Percentiles rank a stretch among this genome's conserved stretches.
Evolutionary conservation across 1,284 basidiomycete species (phyloP).

Genomic region (Golubevia sp.): DNA sequence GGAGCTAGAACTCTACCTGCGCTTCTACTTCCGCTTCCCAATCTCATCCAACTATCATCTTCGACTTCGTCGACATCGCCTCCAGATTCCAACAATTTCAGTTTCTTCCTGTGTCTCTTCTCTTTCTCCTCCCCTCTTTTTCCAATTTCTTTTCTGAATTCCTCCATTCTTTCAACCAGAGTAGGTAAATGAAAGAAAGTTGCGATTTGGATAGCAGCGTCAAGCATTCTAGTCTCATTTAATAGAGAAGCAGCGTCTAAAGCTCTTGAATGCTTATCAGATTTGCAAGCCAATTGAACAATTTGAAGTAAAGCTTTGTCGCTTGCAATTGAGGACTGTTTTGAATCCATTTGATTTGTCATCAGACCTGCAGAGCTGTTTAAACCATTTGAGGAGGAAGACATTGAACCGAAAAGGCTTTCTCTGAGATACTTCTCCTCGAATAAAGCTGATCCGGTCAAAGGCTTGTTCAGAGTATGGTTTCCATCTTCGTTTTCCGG

Average conservation of each 20-base stretch:
- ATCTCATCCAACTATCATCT: too few species aligned
- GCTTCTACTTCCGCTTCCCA: too few species aligned
- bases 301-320: conserved; percentile 57
- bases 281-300: conserved; percentile 54
- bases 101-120: too few species aligned
- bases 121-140: conserved; percentile 30
- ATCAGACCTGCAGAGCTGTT: too few species aligned
- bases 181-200: conserved; percentile 54
- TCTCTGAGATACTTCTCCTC: conserved; percentile 43
- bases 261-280: conserved; percentile 47
- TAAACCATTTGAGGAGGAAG: too few species aligned
- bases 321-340: too few species aligned
- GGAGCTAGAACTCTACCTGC: too few species aligned
- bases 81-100: too few species aligned
- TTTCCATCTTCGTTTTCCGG: too few species aligned
- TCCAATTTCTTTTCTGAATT: conserved; percentile 15
- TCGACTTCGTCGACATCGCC: too few species aligned
- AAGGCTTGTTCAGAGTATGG: conserved; percentile 14
- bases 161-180: conserved; percentile 48
- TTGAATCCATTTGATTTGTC: too few species aligned
- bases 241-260: conserved; percentile 50
- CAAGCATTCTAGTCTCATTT: conserved; percentile 44
- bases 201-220: conserved; percentile 57
- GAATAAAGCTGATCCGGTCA: conserved; percentile 24
- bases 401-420: conserved; percentile 18